Percentiles rank a stretch among this genome's conserved stretches.
These are phyloP conservation scores for Cutaneotrichosporon sp. DNA, from an alignment of 1,284 basidiomycete species.

Conservation along the genomic window DNA sequence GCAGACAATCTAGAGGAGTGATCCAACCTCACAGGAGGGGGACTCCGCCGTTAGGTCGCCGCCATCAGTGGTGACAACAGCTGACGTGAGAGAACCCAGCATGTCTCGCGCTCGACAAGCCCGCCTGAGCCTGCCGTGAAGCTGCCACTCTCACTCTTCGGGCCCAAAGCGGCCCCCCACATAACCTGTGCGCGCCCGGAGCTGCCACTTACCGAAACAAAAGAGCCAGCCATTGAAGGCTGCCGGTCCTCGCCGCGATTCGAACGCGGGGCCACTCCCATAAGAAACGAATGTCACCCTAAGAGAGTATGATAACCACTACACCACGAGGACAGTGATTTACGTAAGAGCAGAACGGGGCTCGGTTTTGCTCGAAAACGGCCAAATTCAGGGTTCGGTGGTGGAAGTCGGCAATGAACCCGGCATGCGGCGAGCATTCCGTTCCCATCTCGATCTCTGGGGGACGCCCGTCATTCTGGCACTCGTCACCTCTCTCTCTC, in stretches of 20 bases:
- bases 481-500: not conserved
- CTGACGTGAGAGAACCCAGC: too few species aligned
- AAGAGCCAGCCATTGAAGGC: constrained; percentile 6
- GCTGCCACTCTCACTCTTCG: too few species aligned
- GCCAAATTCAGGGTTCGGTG: too few species aligned
- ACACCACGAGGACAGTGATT: constrained; percentile 6
- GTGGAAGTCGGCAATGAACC: not conserved
- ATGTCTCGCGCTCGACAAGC: too few species aligned
- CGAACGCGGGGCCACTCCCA: constrained; percentile 10
- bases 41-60: too few species aligned
- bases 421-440: not conserved
- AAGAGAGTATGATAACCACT: constrained; percentile 11
- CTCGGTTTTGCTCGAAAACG: not conserved
- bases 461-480: not conserved
- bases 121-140: too few species aligned
- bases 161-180: too few species aligned
- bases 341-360: not conserved
- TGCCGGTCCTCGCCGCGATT: constrained; percentile 8
- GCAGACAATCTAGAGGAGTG: too few species aligned
- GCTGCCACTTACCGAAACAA: too few species aligned
- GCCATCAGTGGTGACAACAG: too few species aligned
- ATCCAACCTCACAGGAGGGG: too few species aligned
- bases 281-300: constrained; percentile 4
- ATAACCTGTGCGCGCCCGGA: too few species aligned
- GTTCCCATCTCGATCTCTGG: not conserved